Evolutionary conservation across 495 filamentous ascomycete genomes (phyloP).

Genomic region (Trypethelium eluteriae): DNA sequence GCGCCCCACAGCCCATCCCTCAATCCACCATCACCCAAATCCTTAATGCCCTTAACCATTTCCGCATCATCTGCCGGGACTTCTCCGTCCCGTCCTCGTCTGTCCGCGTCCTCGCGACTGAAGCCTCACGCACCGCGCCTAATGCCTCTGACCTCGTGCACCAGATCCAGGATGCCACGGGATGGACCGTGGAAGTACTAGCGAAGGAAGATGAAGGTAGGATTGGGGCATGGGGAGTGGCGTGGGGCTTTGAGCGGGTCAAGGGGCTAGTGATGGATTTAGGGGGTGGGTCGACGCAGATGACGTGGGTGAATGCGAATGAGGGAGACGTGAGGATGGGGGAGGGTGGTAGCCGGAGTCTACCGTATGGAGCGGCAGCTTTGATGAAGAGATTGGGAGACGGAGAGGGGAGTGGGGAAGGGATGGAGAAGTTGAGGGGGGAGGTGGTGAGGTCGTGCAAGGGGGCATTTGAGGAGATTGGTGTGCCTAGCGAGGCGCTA

Average conservation of each 20-base stretch:
- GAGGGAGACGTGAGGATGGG: constrained; percentile 47
- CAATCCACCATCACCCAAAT: constrained; percentile 54
- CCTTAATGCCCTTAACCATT: constrained; percentile 56
- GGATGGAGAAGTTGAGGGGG: constrained; percentile 49
- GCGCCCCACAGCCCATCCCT: constrained; percentile 51
- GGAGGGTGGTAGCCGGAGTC: constrained; percentile 42
- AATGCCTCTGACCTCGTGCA: constrained; percentile 63
- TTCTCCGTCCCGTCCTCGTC: constrained; percentile 51
- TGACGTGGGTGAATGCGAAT: constrained; percentile 68
- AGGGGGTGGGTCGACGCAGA: constrained; percentile 83
- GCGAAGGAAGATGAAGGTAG: constrained; percentile 73
- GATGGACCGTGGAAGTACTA: constrained; percentile 62
- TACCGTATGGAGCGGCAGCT: constrained; percentile 85
- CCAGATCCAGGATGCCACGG: constrained; percentile 53
- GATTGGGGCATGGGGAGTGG: constrained; percentile 75
- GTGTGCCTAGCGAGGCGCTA: constrained; percentile 48
- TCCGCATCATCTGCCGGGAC: constrained; percentile 63
- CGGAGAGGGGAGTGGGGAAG: constrained; percentile 41
- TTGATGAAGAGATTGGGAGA: constrained; percentile 54
- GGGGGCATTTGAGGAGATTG: constrained; percentile 50
- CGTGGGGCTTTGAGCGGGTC: constrained; percentile 61
- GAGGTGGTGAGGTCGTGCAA: constrained; percentile 55
- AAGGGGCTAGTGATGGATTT: constrained; percentile 77
- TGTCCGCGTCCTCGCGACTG: constrained; percentile 73
- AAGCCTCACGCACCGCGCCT: constrained; percentile 74